Base-by-base conservation (phyloP, 2,329 filamentous ascomycete species). In the Dactylonectria macrodidyma region DNA sequence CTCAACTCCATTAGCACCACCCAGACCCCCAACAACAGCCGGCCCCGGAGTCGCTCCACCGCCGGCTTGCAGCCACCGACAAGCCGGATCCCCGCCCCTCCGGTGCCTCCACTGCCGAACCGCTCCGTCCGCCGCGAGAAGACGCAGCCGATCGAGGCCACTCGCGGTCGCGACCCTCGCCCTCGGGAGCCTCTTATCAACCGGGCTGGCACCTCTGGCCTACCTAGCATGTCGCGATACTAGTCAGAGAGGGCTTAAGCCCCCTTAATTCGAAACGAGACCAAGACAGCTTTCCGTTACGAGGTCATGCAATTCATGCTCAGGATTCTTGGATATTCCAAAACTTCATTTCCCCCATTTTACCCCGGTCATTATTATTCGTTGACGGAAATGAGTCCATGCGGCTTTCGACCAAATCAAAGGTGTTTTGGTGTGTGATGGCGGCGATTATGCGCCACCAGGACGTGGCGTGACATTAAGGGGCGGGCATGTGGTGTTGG, bases 171-270 rank as follows among this genome's bases (percentile, higher is more conserved):
- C 16, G 75, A 77, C 41, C 65, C 75, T 55, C 73, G 70, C 12
- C 75, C 74, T 14, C 64, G 71, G 9, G 79, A 79, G 58, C 79
- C 79, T 44, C 67, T 81, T 24, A 78, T 80, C 22, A 76, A 77
- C 51, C 75, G 73, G 9, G 79, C 78, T 33, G 74, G 74, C n/a
- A 74, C 73, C 34, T 48, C 63, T 24, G 73, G 72, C 30, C 47
- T 61, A 26, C 51, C 67, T n/a, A 63, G 59, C 46, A 51, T 61
- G 34, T 66, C 72, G 44, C 71, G 69, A 51, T 65, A 63, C 51
- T 75, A 54, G 68, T 33, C 16, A 65, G 57, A 41, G 33, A 24
- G n/a, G 24, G 38, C 16, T 26, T 16, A 22, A 34, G 26, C 38
- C 19, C 52, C 38, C 47, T n/a, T 44, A 6, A 11, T 16, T 14